Base-by-base conservation (phyloP, 2,329 filamentous ascomycete genomes). In the Pseudogymnoascus sp. region DNA sequence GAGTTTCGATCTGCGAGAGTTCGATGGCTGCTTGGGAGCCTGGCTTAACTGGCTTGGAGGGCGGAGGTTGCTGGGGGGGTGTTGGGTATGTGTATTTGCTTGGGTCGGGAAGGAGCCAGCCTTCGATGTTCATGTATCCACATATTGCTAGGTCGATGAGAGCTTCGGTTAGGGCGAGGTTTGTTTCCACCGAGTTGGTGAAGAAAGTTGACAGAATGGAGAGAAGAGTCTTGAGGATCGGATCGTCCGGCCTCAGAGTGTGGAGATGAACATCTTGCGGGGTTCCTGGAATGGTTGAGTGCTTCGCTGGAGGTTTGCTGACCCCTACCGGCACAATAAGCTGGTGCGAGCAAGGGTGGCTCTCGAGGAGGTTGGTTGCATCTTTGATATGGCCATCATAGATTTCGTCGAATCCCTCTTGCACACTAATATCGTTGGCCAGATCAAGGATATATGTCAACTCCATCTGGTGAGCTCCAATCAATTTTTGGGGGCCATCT, bases 141-240 rank as follows among this genome's bases (percentile, higher is more conserved):
- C 95, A 98, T 0, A 90, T 86, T 10, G 90, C 90, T 43, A 99
- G 80, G 68, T 91, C 89, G 28, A 96, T 84, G 48, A 98, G 80
- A 0, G 90, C 84, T 71, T 96, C 90, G 0, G 93, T 98, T 1
- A 97, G 80, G 0, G 89, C 90, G 3, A 99, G 79, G 69, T 99
- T 99, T 2, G 90, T 93, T 70, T 97, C 92, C 2, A 98, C 87
- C 2, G 92, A 88, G 70, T 99, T 99, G 4, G 90, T 83, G 70
- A 97, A 92, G 72, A 98, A 99, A 0, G 83, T 87, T 51, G 88
- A 83, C 10, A 99, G 76, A 6, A 93, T 81, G 48, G 89, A 87
- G 8, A 90, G 77, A 1, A 90, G 79, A 7, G 90, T 85, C 73
- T 84, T 85, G 57, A 87, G 80, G 37, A 87, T 81, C 48, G 82